These are phyloP conservation scores for Bathelium albidoporum DNA, from an alignment of 495 filamentous ascomycete genomes.

Conservation along the genomic window DNA sequence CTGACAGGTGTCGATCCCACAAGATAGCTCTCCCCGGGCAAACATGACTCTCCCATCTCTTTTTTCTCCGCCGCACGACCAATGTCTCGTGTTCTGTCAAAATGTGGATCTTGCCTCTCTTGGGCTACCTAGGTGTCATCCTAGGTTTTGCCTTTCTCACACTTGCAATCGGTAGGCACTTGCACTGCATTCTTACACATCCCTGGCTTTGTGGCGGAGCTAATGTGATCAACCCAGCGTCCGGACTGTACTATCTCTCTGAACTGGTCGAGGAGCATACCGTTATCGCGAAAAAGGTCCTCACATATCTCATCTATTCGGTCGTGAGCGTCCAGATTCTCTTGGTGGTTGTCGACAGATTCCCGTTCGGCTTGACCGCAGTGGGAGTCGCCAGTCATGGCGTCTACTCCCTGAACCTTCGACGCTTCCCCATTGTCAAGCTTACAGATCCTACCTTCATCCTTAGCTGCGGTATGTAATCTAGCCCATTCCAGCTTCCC, in stretches of 20 bases:
- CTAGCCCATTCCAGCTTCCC: slow-evolving; percentile 1
- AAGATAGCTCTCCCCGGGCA: neutral
- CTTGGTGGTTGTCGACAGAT: slow-evolving; percentile 70
- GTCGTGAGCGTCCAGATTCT: slow-evolving; percentile 67
- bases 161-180: slow-evolving; percentile 70
- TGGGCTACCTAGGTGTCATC: slow-evolving; percentile 73
- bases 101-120: slow-evolving; percentile 1
- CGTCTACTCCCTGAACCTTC: slow-evolving; percentile 81
- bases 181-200: neutral
- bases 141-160: slow-evolving; percentile 90
- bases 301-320: slow-evolving; percentile 74
- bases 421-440: slow-evolving; percentile 80
- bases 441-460: slow-evolving; percentile 83
- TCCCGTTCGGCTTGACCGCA: slow-evolving; percentile 61
- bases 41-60: neutral
- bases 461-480: slow-evolving; percentile 57
- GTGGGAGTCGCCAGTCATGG: slow-evolving; percentile 75
- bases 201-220: neutral
- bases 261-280: slow-evolving; percentile 98
- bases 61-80: neutral
- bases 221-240: slow-evolving; percentile 46
- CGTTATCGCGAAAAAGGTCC: slow-evolving; percentile 73
- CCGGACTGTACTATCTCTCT: slow-evolving; percentile 94
- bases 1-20: neutral
- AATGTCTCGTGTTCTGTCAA: neutral